phyloP scores from a whole-genome alignment of 2,329 filamentous ascomycete species.

The Grosmannia serpens region DNA sequence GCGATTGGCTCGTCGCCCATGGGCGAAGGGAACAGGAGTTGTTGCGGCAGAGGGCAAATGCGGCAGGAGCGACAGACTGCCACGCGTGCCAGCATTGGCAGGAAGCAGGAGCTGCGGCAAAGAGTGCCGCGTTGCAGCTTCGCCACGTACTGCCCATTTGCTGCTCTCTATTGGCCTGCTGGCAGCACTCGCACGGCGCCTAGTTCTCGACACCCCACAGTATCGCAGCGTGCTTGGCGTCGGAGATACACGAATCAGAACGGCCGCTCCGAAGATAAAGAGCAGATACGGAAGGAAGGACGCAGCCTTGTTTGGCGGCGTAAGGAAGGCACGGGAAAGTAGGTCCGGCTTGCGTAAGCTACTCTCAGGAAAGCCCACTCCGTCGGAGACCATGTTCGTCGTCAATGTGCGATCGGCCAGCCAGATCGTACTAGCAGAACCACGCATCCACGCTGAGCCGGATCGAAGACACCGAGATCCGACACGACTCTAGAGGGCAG shows the following conservation, averaged over 20 bases:
- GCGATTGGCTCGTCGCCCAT: neutral
- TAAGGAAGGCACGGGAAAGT: no score
- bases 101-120: neutral
- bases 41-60: neutral
- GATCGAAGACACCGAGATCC: neutral
- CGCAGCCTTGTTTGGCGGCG: neutral
- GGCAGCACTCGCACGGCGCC: neutral
- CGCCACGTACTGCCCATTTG: no score
- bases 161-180: no score
- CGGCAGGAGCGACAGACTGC: neutral
- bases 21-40: neutral
- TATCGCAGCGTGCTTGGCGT: neutral
- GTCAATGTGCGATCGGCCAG: no score
- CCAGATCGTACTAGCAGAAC: neutral
- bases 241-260: neutral
- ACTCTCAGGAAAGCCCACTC: no score
- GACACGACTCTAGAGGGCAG: neutral
- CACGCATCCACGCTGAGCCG: neutral
- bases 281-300: neutral
- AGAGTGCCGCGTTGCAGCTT: neutral
- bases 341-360: no score
- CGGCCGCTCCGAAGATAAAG: neutral
- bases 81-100: neutral
- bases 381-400: no score
- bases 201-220: no score